Evolutionary conservation across 345 rosid genomes (phyloP).

Genomic region (Hibiscus mutabilis): DNA sequence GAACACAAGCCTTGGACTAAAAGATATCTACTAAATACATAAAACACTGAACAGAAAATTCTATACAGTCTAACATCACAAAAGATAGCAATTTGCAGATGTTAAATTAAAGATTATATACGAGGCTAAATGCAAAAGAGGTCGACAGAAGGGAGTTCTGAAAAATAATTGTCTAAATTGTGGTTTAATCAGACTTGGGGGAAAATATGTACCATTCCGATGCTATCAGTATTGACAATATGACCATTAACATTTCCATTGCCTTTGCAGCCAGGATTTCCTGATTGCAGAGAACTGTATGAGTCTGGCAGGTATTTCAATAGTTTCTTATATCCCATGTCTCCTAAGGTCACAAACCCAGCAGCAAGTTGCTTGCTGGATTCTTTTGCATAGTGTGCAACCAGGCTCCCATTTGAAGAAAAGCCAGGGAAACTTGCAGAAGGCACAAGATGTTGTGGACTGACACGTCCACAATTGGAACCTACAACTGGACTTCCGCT

Average conservation of each 20-base stretch:
- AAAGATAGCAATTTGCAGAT: neutral
- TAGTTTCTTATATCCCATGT: constrained; percentile 65
- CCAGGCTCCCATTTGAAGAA: constrained; percentile 48
- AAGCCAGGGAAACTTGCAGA: constrained; percentile 46
- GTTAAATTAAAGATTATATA: neutral
- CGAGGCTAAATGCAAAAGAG: neutral
- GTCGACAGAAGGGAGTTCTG: neutral
- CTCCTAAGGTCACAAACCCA: constrained; percentile 82
- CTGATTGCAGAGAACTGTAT: constrained; percentile 31
- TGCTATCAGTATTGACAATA: constrained; percentile 49
- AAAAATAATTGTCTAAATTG: neutral
- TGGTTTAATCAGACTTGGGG: constrained; percentile 6
- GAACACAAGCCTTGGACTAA: neutral
- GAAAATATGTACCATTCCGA: constrained; percentile 71
- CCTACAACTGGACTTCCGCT: constrained; percentile 62
- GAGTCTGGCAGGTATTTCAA: constrained; percentile 65
- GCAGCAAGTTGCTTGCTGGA: constrained; percentile 88
- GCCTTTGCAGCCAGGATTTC: constrained; percentile 49
- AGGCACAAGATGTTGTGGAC: constrained; percentile 53
- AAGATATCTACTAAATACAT: neutral
- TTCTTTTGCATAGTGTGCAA: constrained; percentile 76
- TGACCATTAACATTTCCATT: constrained; percentile 47
- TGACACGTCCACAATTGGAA: constrained; percentile 46
- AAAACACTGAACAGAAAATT: neutral
- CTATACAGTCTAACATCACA: neutral